Conservation (phyloP, 129 eudicot genomes). For the Tagetes patula region DNA sequence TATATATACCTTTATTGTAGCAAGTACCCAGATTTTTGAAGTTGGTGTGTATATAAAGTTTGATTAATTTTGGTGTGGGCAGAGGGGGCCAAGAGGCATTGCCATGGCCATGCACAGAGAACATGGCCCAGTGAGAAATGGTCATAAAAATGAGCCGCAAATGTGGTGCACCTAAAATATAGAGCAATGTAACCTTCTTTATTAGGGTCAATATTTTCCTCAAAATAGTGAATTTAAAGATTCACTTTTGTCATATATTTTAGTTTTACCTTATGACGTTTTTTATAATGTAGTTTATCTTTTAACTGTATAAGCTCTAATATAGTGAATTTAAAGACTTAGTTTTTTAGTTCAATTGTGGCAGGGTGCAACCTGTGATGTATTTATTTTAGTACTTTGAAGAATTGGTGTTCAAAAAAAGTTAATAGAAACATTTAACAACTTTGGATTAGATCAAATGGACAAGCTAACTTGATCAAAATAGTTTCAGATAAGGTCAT, state of each 20-base stretch:
- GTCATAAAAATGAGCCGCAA: conserved; percentile 28
- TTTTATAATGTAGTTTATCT: background rate
- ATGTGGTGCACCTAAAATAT: conserved; percentile 29
- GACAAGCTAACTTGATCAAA: too few relatives aligned
- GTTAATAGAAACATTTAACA: too few relatives aligned
- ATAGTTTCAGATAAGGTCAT: too few relatives aligned
- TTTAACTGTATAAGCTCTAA: too few relatives aligned
- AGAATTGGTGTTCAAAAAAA: too few relatives aligned
- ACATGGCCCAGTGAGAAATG: conserved; percentile 16
- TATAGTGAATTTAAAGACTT: too few relatives aligned
- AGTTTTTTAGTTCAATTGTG: too few relatives aligned
- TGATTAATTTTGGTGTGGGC: background rate
- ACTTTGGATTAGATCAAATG: too few relatives aligned
- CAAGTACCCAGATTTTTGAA: background rate
- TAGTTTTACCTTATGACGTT: background rate
- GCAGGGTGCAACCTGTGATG: too few relatives aligned
- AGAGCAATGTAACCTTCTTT: background rate
- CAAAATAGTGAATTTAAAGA: background rate
- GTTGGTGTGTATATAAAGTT: background rate
- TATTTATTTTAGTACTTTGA: too few relatives aligned
- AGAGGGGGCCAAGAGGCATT: conserved; percentile 19
- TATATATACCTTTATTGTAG: conserved; percentile 4
- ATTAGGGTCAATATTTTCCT: background rate
- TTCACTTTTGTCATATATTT: too few relatives aligned
- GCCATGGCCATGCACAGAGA: conserved; percentile 7